A percentile compares a stretch with the other conserved stretches of the same genome.
Conservation (phyloP, 768 basidiomycete genomes). For the Mycena belliarum region DNA sequence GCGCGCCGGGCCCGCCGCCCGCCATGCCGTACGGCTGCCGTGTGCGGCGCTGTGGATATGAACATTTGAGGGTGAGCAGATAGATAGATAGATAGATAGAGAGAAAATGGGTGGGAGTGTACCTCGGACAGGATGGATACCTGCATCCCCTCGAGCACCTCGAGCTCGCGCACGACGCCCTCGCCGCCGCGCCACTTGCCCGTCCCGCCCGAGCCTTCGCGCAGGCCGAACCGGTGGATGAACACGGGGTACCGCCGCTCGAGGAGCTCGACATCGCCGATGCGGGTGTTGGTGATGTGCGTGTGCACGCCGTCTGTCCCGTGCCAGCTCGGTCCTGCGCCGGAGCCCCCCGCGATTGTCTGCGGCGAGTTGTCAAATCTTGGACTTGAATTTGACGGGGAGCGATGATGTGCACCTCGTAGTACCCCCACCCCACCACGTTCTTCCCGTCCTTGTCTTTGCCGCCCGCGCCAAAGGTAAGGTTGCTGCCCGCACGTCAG, state of each 20-base stretch:
- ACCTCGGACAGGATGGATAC: conserved; percentile 90
- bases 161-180: conserved; percentile 81
- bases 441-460: conserved; percentile 78
- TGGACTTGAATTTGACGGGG: too few relatives aligned
- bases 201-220: conserved; percentile 65
- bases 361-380: conserved; percentile 38
- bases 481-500: conserved; percentile 54
- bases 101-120: conserved; percentile 15
- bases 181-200: conserved; percentile 82
- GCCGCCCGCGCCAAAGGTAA: conserved; percentile 90
- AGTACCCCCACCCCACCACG: conserved; percentile 87
- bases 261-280: conserved; percentile 88
- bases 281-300: conserved; percentile 90
- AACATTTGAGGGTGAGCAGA: too few relatives aligned
- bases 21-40: conserved; percentile 85
- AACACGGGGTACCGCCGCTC: conserved; percentile 94
- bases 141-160: conserved; percentile 79
- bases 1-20: conserved; percentile 69
- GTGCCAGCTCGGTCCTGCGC: conserved; percentile 87
- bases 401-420: conserved; percentile 58
- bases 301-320: conserved; percentile 94
- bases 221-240: conserved; percentile 78
- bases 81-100: background rate
- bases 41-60: conserved; percentile 72
- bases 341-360: conserved; percentile 94